Conservation (phyloP, 345 rosid genomes). For the Nasturtium officinale region DNA sequence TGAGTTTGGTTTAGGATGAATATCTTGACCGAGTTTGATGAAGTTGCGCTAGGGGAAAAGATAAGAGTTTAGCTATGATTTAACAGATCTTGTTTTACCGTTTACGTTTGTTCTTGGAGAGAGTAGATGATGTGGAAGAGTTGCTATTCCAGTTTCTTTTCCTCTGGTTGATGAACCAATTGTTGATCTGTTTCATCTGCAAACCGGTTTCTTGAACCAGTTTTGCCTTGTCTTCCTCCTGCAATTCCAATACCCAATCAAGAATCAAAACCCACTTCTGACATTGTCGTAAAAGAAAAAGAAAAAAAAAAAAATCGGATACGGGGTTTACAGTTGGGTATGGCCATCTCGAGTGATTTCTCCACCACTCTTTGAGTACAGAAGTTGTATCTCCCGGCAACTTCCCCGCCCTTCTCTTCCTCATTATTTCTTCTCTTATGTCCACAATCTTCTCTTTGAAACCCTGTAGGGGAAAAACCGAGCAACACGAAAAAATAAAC, state of each 20-base stretch:
- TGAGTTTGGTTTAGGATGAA: constrained; percentile 18
- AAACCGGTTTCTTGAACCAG: constrained; percentile 81
- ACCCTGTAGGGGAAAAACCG: constrained; percentile 46
- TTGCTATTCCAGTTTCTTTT: constrained; percentile 88
- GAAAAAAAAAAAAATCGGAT: too few species aligned
- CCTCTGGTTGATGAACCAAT: constrained; percentile 91
- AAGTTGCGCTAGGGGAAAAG: neutral
- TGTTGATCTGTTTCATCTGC: constrained; percentile 86
- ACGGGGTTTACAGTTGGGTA: constrained; percentile 70
- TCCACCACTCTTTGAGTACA: constrained; percentile 87
- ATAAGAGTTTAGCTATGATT: neutral
- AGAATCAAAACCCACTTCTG: neutral
- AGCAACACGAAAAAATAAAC: neutral
- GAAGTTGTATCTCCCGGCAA: constrained; percentile 87
- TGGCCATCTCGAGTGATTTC: constrained; percentile 90
- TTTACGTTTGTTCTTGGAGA: constrained; percentile 75
- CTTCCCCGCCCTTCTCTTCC: constrained; percentile 90
- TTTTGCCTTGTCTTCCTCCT: constrained; percentile 89
- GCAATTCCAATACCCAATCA: constrained; percentile 12
- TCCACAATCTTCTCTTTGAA: constrained; percentile 91
- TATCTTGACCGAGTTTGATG: constrained; percentile 7
- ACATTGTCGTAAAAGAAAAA: neutral
- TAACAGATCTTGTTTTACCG: constrained; percentile 48
- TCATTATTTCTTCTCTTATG: constrained; percentile 82
- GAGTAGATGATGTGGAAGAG: constrained; percentile 61